Evolutionary conservation across 2,329 filamentous ascomycete genomes (phyloP), one percentile per base, ranked within the genome.

Genomic region (Arthrocladium fulminans): DNA sequence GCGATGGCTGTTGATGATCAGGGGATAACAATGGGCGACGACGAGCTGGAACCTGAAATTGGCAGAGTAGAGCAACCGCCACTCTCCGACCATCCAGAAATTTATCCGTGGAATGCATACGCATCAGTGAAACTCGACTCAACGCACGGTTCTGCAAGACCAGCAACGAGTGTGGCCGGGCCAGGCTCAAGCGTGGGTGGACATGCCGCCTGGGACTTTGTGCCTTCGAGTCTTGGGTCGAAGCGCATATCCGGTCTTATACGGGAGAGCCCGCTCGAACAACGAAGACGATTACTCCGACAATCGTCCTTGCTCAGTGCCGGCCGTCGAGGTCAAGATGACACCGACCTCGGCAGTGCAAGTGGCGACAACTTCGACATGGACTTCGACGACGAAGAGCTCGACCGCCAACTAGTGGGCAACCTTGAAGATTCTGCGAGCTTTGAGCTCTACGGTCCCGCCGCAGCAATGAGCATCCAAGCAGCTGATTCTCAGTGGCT

Each of bases 41-140:
- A 47, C 54, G 76, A 76, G 7, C 63, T 83, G 17, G 88, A 94
- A 40, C 44, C 38, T 8, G 50, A 56, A 63, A 65, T 86, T 20
- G 85, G 82, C 17, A 79, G 86, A 65, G 79, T 86, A 35, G 83
- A 77, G 1, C 76, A 73, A 0, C 74, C 77, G 0, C 76, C 78
- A 6, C 74, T 92, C 46, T 77, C 79, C 3, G 84, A 94, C 50
- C 77, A 77, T 23, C 77, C 78, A 20, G 78, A 75, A 3, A 67
- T 74, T n/a, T 80, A 85, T 73, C 82, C 82, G 9, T 86, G 82
- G 82, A 85, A 85, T 54, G 67, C 75, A 38, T 77, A 47, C 30
- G 72, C 6, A 72, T 79, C 77, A 45, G 80, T 77, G 38, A 71
- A 67, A 22, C 66, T 69, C 22, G 71, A 66, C 10, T 80, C 78